These are phyloP conservation scores for Lantana camara DNA, from an alignment of 257 asterid species.

Conservation along the genomic window DNA sequence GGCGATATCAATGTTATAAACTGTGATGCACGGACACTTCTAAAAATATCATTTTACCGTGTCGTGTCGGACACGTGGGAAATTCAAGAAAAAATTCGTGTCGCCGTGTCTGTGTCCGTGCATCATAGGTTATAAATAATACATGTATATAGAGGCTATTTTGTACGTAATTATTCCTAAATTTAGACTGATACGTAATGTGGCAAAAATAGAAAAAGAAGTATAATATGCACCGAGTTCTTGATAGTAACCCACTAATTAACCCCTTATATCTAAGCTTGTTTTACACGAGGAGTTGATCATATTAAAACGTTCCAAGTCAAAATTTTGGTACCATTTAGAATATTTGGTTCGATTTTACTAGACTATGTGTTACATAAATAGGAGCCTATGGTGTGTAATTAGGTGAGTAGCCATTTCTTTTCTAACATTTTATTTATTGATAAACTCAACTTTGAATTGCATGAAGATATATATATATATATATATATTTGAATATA, in stretches of 20 bases:
- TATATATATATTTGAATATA: background rate
- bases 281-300: constrained; percentile 3
- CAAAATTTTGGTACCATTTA: constrained; percentile 24
- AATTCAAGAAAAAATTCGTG: too few species aligned
- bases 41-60: too few species aligned
- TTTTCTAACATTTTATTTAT: background rate
- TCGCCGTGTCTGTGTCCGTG: too few species aligned
- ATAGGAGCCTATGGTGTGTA: background rate
- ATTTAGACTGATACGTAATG: too few species aligned
- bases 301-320: background rate
- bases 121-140: too few species aligned
- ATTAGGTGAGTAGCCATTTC: constrained; percentile 19
- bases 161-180: too few species aligned
- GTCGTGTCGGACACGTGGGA: too few species aligned
- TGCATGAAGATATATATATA: background rate
- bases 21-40: too few species aligned
- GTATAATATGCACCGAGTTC: background rate
- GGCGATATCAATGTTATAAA: too few species aligned
- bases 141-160: too few species aligned
- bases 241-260: too few species aligned
- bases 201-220: too few species aligned
- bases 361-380: background rate
- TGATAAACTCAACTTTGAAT: background rate
- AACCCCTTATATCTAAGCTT: background rate
- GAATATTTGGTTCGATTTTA: constrained; percentile 7